A percentile compares a stretch with the other conserved stretches of the same genome.
These are phyloP conservation scores for Solanum clarkiae DNA, from an alignment of 257 asterid species.

Conservation along the genomic window DNA sequence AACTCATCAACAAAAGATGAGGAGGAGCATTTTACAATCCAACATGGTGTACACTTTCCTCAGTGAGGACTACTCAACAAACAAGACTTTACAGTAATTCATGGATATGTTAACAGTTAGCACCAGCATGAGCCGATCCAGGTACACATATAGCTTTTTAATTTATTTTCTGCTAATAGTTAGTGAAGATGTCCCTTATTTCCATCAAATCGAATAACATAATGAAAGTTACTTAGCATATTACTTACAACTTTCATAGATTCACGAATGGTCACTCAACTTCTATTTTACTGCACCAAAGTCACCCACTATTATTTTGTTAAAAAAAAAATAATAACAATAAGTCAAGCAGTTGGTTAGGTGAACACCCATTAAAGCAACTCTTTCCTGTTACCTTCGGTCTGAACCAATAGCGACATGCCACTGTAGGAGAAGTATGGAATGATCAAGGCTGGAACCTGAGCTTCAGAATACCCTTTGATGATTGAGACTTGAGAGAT, in stretches of 20 bases:
- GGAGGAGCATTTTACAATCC: too few relatives aligned
- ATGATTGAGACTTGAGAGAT: not conserved
- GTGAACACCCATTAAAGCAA: not conserved
- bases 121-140: not conserved
- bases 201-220: not conserved
- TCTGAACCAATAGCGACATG: not conserved
- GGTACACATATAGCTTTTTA: not conserved
- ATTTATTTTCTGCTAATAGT: not conserved
- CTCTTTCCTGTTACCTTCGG: not conserved
- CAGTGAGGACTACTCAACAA: too few relatives aligned
- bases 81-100: too few relatives aligned
- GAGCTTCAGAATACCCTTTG: not conserved
- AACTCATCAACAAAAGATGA: too few relatives aligned
- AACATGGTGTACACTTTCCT: too few relatives aligned
- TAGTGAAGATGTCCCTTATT: not conserved
- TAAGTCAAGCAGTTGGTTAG: not conserved
- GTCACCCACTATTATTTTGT: not conserved
- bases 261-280: not conserved
- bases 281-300: not conserved
- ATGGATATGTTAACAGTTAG: not conserved
- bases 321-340: not conserved
- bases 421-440: not conserved
- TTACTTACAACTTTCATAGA: not conserved
- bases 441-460: not conserved
- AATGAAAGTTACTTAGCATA: not conserved